These are phyloP conservation scores for Elsinoe fawcettii DNA, from an alignment of 2,329 filamentous ascomycete genomes.

Conservation along the genomic window DNA sequence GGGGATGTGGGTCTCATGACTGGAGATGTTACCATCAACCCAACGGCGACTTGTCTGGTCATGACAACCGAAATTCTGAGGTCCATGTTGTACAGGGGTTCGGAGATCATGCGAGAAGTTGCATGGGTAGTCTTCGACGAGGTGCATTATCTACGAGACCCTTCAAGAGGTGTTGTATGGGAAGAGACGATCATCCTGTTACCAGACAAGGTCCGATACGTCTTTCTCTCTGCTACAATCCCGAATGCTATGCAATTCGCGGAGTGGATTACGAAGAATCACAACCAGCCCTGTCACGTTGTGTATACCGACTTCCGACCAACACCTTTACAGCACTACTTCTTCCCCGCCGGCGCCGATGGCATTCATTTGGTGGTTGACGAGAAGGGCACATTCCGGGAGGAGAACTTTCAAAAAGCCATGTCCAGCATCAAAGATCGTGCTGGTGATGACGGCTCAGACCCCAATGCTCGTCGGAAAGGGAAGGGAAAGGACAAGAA, in stretches of 20 bases:
- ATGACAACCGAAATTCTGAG: conserved; percentile 99
- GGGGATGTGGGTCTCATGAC: conserved; percentile 98
- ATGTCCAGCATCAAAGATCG: conserved; percentile 85
- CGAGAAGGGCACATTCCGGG: conserved; percentile 91
- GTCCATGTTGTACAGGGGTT: conserved; percentile 96
- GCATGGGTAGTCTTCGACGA: conserved; percentile 98
- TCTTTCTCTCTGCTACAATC: conserved; percentile 96
- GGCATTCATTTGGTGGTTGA: conserved; percentile 93
- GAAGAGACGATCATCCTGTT: conserved; percentile 98
- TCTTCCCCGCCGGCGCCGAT: conserved; percentile 86
- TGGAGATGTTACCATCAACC: conserved; percentile 98
- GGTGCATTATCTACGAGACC: conserved; percentile 97
- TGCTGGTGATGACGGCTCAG: conserved; percentile 74
- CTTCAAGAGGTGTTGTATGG: conserved; percentile 91
- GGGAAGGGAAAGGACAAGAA: conserved; percentile 90
- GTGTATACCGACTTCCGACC: conserved; percentile 98
- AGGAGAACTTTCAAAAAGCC: conserved; percentile 94
- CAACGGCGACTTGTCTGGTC: conserved; percentile 91
- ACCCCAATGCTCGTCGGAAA: conserved; percentile 70
- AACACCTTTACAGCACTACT: conserved; percentile 94
- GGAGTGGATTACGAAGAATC: conserved; percentile 98
- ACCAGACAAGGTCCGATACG: conserved; percentile 97
- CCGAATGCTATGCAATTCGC: conserved; percentile 99
- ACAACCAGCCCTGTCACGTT: conserved; percentile 95
- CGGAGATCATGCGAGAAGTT: conserved; percentile 98